Percentiles rank a stretch among this genome's conserved stretches.
Conservation (phyloP, 2,329 filamentous ascomycete species). For the Akanthomyces uredinophilus region DNA sequence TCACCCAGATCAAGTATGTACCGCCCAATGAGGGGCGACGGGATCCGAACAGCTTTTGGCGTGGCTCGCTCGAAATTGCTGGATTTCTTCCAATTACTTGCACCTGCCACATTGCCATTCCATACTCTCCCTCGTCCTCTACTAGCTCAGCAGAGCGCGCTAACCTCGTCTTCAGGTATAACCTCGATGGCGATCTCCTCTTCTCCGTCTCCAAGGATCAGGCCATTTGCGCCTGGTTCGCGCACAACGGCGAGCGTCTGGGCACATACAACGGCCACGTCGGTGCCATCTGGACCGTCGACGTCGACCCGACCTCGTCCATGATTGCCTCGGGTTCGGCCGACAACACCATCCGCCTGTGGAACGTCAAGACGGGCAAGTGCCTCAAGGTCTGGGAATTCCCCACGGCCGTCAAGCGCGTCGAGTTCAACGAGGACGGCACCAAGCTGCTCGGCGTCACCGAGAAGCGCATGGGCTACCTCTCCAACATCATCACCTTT, state of each 20-base stretch:
- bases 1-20: slow-evolving; percentile 84
- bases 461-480: slow-evolving; percentile 96
- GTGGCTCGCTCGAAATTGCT: not conserved
- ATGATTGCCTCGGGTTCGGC: slow-evolving; percentile 92
- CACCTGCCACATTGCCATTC: slow-evolving; percentile 4
- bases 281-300: slow-evolving; percentile 97
- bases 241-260: slow-evolving; percentile 95
- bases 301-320: slow-evolving; percentile 86
- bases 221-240: slow-evolving; percentile 93
- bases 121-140: slow-evolving; percentile 16
- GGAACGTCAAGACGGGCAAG: slow-evolving; percentile 90
- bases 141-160: slow-evolving; percentile 4
- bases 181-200: slow-evolving; percentile 91
- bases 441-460: slow-evolving; percentile 87
- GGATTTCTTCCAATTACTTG: not conserved
- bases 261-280: slow-evolving; percentile 96
- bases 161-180: slow-evolving; percentile 56
- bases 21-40: slow-evolving; percentile 7
- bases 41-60: not conserved
- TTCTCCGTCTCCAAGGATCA: slow-evolving; percentile 97
- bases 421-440: slow-evolving; percentile 95
- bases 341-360: slow-evolving; percentile 96
- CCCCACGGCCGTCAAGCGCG: slow-evolving; percentile 92
- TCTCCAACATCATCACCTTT: slow-evolving; percentile 89
- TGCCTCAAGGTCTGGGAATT: slow-evolving; percentile 98